Evolutionary conservation across 208 protist genomes (phyloP), one percentile per base, ranked within the genome.

Genomic region (Trichomonas gallinae): DNA sequence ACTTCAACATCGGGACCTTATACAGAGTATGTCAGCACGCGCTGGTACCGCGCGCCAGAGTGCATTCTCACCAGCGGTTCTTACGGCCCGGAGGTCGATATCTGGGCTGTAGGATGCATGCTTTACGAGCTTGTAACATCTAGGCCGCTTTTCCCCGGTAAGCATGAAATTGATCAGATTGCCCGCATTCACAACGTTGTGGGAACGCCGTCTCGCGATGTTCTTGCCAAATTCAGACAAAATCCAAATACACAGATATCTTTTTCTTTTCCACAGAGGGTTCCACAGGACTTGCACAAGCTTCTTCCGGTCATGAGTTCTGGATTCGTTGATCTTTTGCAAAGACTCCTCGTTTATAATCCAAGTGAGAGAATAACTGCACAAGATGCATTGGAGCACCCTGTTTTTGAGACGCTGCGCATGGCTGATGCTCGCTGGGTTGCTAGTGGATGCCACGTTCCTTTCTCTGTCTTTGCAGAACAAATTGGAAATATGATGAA

Each of bases 21-120:
- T 96, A 99, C 98, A 10, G 98, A 99, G 49, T 99, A 99, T 72
- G 98, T 99, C 15, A 98, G 97, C n/a, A 99, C 98, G 0, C 96
- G 98, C 17, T 99, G 98, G 98, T 98, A 98, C 96, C 96, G 98
- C 4, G 98, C 98, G 23, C 98, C 98, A 0, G 98, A 99, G 96
- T 97, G 99, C 0, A 97, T 99, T 34, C 97, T 99, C 31, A 82
- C 93, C 2, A 26, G 46, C 10, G 93, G 93, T 8, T 81, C 51
- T 10, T 96, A 96, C 36, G 93, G 51, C 10, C 49, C 46, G n/a
- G 93, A 23, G 17, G 93, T 96, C 13, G 93, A 96, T 26, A 44
- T 82, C 9, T 96, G 93, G 93, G 46, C 93, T 10, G 49, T 96
- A 36, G 93, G 93, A 0, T 96, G 93, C 34, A 49, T 96, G 46